Base-by-base conservation (phyloP, 306 rosid species). In the Inga leiocalycina region DNA sequence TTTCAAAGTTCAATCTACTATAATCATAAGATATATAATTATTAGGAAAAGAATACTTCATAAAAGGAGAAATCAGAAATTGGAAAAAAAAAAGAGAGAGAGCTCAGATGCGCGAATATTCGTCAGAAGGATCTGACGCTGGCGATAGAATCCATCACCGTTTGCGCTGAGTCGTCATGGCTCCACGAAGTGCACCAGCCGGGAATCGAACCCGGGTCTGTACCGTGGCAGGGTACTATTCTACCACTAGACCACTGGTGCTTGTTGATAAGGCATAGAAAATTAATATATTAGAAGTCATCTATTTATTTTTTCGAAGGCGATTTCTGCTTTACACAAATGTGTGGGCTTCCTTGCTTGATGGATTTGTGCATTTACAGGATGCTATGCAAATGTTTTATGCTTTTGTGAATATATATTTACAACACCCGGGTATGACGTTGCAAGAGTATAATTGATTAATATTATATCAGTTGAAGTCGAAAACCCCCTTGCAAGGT, bases 171-270 rank as follows among this genome's bases (percentile, higher is more conserved):
- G 0, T 74, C 81, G 0, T 67, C 81, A 84, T 27, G 0, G 84
- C 81, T 75, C 78, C 5, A 32, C 30, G 20, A 62, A 16, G 0
- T 82, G 85, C 85, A 69, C 85, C 82, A 77, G 85, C 85, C 81
- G 78, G 85, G 82, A 83, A 70, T 77, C 85, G 85, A 83, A 83
- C 56, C 85, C 85, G 81, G 81, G 85, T 76, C 85, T 83, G 85
- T 82, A 82, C 73, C 78, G 85, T 76, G 85, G 85, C 85, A 83
- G 52, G 35, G 54, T 41, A 71, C 35, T 71, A n/a, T 43, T 71
- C 54, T 71, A 71, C 54, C 75, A 71, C 54, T 43, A 43, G 75
- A 43, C 75, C 75, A 71, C 54, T 43, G 51, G 74, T 69, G 74
- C 74, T 51, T 51, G 20, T 16, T 51, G 57, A 5, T 5, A 14